These are phyloP conservation scores for Fusarium zealandicum DNA, from an alignment of 2,329 filamentous ascomycete genomes.

Conservation along the genomic window DNA sequence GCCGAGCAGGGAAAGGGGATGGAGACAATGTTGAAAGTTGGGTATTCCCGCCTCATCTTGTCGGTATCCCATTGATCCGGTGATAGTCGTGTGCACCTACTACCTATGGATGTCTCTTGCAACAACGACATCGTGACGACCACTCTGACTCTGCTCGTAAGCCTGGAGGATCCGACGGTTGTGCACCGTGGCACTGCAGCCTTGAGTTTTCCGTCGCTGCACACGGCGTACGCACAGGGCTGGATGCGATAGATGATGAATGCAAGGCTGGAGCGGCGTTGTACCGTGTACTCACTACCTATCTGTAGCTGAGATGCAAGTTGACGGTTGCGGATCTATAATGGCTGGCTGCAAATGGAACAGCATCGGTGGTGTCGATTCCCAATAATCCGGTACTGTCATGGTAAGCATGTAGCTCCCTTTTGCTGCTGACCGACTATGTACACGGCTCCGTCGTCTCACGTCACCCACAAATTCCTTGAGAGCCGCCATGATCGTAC, in stretches of 20 bases:
- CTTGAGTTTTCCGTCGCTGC: constrained; percentile 16
- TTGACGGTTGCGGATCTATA: constrained; percentile 12
- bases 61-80: no score
- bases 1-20: background rate
- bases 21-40: background rate
- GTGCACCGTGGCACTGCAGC: constrained; percentile 20
- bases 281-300: no score
- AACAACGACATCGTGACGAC: constrained; percentile 5
- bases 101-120: no score
- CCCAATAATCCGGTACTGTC: no score
- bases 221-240: constrained; percentile 18
- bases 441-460: constrained; percentile 23
- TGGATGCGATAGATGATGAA: constrained; percentile 12
- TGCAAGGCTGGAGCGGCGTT: constrained; percentile 3
- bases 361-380: no score
- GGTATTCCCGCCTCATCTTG: background rate
- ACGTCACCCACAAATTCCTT: constrained; percentile 21
- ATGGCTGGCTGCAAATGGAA: no score
- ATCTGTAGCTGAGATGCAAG: constrained; percentile 12
- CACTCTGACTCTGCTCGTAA: constrained; percentile 12
- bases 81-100: background rate
- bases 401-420: no score
- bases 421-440: background rate
- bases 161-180: background rate
- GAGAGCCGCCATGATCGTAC: constrained; percentile 9